A percentile compares a stretch with the other conserved stretches of the same genome.
Conservation (phyloP, 2,329 filamentous ascomycete genomes). For the Cordyceps cateniannulata region DNA sequence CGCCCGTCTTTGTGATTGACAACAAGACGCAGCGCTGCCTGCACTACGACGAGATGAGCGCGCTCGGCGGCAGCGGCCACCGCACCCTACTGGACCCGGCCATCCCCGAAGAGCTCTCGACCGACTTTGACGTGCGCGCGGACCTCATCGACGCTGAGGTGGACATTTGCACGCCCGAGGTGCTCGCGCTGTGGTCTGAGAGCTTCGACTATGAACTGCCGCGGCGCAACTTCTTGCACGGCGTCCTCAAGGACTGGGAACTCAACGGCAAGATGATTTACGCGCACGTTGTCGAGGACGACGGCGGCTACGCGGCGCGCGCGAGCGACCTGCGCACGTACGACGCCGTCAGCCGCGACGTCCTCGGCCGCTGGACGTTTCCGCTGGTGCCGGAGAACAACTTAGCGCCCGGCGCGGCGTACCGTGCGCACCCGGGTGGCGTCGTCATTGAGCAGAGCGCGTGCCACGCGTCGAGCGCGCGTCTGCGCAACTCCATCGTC, state of each 20-base stretch:
- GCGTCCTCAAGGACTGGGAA: conserved; percentile 93
- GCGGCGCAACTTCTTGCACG: conserved; percentile 80
- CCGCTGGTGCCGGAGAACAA: conserved; percentile 89
- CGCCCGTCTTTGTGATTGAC: conserved; percentile 82
- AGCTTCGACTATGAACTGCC: conserved; percentile 95
- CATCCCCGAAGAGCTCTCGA: conserved; percentile 61
- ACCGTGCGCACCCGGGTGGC: conserved; percentile 61
- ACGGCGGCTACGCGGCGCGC: conserved; percentile 77
- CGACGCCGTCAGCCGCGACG: conserved; percentile 78
- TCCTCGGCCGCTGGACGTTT: conserved; percentile 82
- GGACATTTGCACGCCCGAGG: conserved; percentile 95
- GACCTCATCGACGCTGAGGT: conserved; percentile 93
- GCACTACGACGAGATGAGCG: conserved; percentile 88
- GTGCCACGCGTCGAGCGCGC: conserved; percentile 63
- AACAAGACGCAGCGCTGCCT: conserved; percentile 72
- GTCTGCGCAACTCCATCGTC: conserved; percentile 65
- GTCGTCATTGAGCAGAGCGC: conserved; percentile 77
- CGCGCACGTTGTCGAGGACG: conserved; percentile 72
- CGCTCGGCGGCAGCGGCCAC: conserved; percentile 52
- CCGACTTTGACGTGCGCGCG: conserved; percentile 73
- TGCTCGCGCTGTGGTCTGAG: conserved; percentile 91
- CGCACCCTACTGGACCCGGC: conserved; percentile 70
- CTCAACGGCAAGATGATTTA: conserved; percentile 97
- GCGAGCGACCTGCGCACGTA: conserved; percentile 84
- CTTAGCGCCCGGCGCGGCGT: conserved; percentile 69